These are phyloP conservation scores for Cyclostephanos invisitatus DNA, from an alignment of 108 stramenopile species.

Conservation along the genomic window DNA sequence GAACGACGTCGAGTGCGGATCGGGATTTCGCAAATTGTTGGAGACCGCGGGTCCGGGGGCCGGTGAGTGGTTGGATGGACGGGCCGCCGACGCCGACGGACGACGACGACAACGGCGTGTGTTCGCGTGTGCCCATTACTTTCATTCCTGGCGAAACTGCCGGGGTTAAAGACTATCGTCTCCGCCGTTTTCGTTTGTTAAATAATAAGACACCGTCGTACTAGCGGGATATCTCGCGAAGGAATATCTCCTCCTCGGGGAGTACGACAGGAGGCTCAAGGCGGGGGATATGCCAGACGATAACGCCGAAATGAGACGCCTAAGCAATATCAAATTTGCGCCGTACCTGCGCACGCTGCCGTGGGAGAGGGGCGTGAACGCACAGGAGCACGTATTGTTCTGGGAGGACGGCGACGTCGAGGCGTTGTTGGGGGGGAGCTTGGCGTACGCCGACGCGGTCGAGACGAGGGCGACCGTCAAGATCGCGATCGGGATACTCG, in stretches of 20 bases:
- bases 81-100: too few species aligned
- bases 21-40: constrained; percentile 53
- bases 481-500: constrained; percentile 58
- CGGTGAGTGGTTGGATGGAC: not conserved
- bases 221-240: constrained; percentile 75
- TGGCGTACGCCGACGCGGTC: constrained; percentile 62
- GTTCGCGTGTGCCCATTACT: too few species aligned
- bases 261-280: constrained; percentile 27
- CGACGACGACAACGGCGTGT: too few species aligned
- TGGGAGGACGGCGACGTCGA: constrained; percentile 65
- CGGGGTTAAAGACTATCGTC: too few species aligned
- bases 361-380: constrained; percentile 73
- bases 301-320: constrained; percentile 9
- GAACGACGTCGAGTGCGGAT: constrained; percentile 47
- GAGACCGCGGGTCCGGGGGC: constrained; percentile 69
- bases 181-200: not conserved
- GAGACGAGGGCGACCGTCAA: constrained; percentile 45
- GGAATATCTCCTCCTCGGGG: constrained; percentile 51
- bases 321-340: constrained; percentile 47
- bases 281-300: constrained; percentile 17
- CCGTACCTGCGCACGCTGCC: constrained; percentile 71
- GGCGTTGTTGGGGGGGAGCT: constrained; percentile 49
- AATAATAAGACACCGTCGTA: constrained; percentile 51
- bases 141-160: too few species aligned
- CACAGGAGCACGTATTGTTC: constrained; percentile 77